phyloP scores from a whole-genome alignment of 306 rosid genomes.

The Fragaria vesca region DNA sequence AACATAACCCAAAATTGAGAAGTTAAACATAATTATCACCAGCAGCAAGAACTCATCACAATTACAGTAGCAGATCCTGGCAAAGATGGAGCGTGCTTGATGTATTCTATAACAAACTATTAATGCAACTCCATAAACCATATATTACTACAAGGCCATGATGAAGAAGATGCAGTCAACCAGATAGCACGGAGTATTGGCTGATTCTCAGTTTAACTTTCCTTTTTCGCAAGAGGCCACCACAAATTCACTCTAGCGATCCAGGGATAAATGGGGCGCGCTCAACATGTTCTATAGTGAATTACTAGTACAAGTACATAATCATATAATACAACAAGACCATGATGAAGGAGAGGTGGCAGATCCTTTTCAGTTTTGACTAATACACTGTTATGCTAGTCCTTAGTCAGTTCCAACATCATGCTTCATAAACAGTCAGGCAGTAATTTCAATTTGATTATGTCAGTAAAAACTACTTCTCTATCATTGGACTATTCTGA shows the following conservation, averaged over 20 bases:
- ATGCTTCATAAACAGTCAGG: not conserved
- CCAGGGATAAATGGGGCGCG: not conserved
- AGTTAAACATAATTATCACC: not conserved
- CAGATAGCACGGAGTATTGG: not conserved
- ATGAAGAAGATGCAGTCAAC: not conserved
- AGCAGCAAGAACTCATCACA: not conserved
- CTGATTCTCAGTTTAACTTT: not conserved
- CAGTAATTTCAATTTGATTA: not conserved
- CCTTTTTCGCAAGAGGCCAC: not conserved
- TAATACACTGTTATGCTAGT: not conserved
- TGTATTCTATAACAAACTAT: not conserved
- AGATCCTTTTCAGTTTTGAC: not conserved
- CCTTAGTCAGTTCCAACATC: not conserved
- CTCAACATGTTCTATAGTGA: not conserved
- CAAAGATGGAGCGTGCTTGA: no score
- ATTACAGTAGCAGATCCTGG: not conserved
- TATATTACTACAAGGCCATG: not conserved
- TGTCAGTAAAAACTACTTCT: not conserved
- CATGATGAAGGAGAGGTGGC: not conserved
- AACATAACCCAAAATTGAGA: not conserved
- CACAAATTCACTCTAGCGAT: not conserved
- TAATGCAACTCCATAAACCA: not conserved
- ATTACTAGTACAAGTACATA: not conserved
- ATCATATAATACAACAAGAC: not conserved
- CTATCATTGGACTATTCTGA: not conserved